Conservation (phyloP, 495 filamentous ascomycete species). For the Podospora bellae-mahoneyi region DNA sequence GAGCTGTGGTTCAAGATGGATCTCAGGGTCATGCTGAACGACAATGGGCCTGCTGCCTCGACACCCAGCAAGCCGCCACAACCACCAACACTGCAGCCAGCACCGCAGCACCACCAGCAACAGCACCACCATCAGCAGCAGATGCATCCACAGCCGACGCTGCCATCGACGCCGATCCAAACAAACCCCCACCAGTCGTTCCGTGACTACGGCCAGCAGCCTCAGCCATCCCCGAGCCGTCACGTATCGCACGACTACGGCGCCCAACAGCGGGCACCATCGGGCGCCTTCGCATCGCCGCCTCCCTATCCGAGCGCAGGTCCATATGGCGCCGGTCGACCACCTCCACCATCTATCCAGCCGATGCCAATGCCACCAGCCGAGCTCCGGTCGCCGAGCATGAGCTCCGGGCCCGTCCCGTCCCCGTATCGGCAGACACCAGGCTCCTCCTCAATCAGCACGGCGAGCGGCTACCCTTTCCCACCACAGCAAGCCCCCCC, state of each 20-base stretch:
- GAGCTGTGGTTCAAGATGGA: conserved; percentile 45
- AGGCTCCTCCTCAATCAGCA: conserved; percentile 43
- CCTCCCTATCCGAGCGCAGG: conserved; percentile 33
- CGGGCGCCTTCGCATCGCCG: conserved; percentile 39
- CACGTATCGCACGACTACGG: conserved; percentile 43
- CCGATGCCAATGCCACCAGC: conserved; percentile 30
- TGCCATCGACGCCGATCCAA: conserved; percentile 50
- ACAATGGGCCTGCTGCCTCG: conserved; percentile 31
- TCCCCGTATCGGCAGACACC: conserved; percentile 55
- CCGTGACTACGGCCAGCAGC: conserved; percentile 42
- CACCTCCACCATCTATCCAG: conserved; percentile 51
- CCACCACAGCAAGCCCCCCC: conserved; percentile 53
- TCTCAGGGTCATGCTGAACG: conserved; percentile 55
- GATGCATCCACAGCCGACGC: conserved; percentile 30
- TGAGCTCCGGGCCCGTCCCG: conserved; percentile 38
- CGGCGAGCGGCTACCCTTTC: conserved; percentile 52
- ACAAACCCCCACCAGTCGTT: conserved; percentile 40
- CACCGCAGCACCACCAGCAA: conserved; percentile 26
- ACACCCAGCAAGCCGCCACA: conserved; percentile 26
- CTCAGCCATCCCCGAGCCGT: conserved; percentile 43
- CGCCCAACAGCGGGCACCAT: conserved; percentile 27
- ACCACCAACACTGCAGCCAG: conserved; percentile 24
- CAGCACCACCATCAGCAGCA: conserved; percentile 27
- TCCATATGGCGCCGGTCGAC: conserved; percentile 41
- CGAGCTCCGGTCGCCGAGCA: conserved; percentile 52